Conservation (phyloP, 2,329 filamentous ascomycete species). For the Aspergillus quadrilineatus region DNA sequence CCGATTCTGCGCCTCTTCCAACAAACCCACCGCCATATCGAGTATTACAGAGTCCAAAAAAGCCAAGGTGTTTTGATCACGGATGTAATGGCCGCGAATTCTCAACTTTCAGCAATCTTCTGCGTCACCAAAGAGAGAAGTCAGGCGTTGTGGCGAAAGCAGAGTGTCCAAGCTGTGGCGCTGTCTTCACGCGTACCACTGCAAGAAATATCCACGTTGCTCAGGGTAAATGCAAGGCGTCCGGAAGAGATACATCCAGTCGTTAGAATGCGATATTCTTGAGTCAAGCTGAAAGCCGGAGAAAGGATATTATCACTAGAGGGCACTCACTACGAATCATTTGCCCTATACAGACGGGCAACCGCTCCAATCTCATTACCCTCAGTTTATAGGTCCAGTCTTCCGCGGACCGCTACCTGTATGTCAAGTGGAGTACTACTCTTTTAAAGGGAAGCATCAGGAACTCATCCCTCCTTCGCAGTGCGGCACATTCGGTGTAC, state of each 20-base stretch:
- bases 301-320: background rate
- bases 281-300: background rate
- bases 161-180: constrained; percentile 84
- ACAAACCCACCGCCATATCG: constrained; percentile 52
- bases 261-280: constrained; percentile 18
- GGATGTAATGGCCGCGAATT: constrained; percentile 95
- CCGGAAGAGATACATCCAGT: constrained; percentile 28
- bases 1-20: constrained; percentile 26
- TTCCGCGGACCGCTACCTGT: background rate
- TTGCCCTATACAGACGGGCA: no score
- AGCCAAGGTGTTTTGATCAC: constrained; percentile 95
- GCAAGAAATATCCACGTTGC: constrained; percentile 82
- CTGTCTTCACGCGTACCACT: constrained; percentile 85
- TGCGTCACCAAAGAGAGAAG: constrained; percentile 91
- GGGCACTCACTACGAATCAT: background rate
- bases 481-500: background rate
- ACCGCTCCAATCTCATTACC: background rate
- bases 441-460: background rate
- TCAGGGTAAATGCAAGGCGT: constrained; percentile 87
- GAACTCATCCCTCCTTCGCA: background rate
- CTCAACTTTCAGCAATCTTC: constrained; percentile 91
- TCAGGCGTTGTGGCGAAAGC: constrained; percentile 87
- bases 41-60: constrained; percentile 75
- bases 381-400: background rate
- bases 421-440: background rate